These are phyloP conservation scores for Colletotrichum siamense DNA, from an alignment of 2,329 filamentous ascomycete species.

Conservation along the genomic window DNA sequence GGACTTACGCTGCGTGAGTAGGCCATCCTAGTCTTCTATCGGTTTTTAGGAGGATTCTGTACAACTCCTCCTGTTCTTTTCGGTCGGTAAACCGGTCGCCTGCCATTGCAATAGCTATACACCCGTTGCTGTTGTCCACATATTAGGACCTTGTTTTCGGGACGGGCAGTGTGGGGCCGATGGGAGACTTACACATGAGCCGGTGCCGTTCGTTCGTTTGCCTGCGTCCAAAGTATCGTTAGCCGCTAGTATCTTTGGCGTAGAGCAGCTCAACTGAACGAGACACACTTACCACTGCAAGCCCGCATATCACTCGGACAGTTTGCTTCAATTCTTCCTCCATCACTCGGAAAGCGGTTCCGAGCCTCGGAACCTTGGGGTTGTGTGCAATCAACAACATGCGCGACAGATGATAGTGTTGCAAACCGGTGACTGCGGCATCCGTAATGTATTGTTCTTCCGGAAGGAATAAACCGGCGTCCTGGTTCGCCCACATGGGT, in stretches of 20 bases:
- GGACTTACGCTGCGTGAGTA: slow-evolving; percentile 31
- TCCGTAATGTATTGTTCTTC: slow-evolving; percentile 31
- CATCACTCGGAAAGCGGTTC: slow-evolving; percentile 27
- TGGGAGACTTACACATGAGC: slow-evolving; percentile 9
- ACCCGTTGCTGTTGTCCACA: slow-evolving; percentile 26
- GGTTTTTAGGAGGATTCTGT: slow-evolving; percentile 37
- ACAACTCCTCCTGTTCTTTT: slow-evolving; percentile 41
- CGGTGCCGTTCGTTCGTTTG: not conserved
- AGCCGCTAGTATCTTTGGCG: not conserved
- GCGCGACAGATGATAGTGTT: slow-evolving; percentile 31
- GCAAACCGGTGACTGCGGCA: slow-evolving; percentile 30
- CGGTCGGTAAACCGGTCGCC: slow-evolving; percentile 43
- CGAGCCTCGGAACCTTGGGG: slow-evolving; percentile 29
- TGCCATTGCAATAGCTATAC: slow-evolving; percentile 33
- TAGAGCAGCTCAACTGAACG: not conserved
- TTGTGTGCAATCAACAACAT: slow-evolving; percentile 33
- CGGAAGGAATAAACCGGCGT: slow-evolving; percentile 24
- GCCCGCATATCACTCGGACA: slow-evolving; percentile 31
- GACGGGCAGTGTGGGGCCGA: not conserved
- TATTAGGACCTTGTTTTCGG: not conserved
- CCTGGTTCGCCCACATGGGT: slow-evolving; percentile 3
- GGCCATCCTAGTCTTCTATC: slow-evolving; percentile 32
- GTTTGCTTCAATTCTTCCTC: slow-evolving; percentile 33
- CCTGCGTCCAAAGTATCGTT: not conserved
- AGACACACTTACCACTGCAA: slow-evolving; percentile 29